These are phyloP conservation scores for Epichloe bromicola DNA, from an alignment of 2,329 filamentous ascomycete species.

Conservation along the genomic window DNA sequence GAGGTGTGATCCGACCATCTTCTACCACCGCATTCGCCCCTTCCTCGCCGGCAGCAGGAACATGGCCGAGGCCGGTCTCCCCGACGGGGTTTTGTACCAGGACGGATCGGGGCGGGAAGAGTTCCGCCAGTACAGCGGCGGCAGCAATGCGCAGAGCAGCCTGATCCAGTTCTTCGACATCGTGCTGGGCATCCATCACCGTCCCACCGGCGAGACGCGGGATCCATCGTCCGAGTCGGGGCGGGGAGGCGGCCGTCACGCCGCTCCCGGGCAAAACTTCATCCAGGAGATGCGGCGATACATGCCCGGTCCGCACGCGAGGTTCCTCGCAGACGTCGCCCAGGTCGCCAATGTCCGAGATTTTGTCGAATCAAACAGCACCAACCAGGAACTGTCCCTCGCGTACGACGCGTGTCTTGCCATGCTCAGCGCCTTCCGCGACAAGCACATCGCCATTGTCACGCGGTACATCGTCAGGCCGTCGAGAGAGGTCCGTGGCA, in stretches of 20 bases:
- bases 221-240: slow-evolving; percentile 24
- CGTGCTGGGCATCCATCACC: slow-evolving; percentile 76
- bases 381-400: slow-evolving; percentile 54
- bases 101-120: slow-evolving; percentile 53
- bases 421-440: slow-evolving; percentile 56
- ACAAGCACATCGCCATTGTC: slow-evolving; percentile 94
- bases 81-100: slow-evolving; percentile 78
- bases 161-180: slow-evolving; percentile 97
- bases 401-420: slow-evolving; percentile 85
- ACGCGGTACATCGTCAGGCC: slow-evolving; percentile 91
- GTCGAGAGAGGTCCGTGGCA: slow-evolving; percentile 58
- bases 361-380: slow-evolving; percentile 54
- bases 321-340: slow-evolving; percentile 72
- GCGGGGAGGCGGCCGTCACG: slow-evolving; percentile 30
- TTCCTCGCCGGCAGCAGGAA: slow-evolving; percentile 96
- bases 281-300: slow-evolving; percentile 94
- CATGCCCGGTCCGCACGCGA: slow-evolving; percentile 87
- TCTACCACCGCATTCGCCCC: slow-evolving; percentile 92
- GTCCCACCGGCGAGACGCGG: slow-evolving; percentile 66
- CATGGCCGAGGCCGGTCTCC: slow-evolving; percentile 87
- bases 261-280: slow-evolving; percentile 54
- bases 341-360: slow-evolving; percentile 75
- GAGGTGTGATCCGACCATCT: slow-evolving; percentile 84
- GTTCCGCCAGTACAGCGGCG: slow-evolving; percentile 80
- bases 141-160: slow-evolving; percentile 94